phyloP scores from a whole-genome alignment of 495 filamentous ascomycete species.

The Penicillium ochrochloron region DNA sequence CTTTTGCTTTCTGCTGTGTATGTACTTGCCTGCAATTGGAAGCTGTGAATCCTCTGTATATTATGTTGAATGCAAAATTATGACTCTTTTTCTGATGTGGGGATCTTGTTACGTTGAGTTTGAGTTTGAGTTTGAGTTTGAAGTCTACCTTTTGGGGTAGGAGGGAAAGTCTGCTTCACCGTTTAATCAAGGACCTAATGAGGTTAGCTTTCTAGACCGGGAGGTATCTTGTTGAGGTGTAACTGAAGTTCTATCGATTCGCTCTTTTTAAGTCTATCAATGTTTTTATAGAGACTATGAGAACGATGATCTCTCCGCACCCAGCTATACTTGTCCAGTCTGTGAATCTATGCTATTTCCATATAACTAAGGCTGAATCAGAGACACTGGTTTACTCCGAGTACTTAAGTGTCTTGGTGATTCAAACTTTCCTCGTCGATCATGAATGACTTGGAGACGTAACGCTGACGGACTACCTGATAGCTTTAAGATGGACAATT shows the following conservation, averaged over 20 bases:
- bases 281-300: background rate
- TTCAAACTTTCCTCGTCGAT: background rate
- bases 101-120: background rate
- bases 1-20: constrained; percentile 17
- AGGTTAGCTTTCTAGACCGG: background rate
- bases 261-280: background rate
- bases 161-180: background rate
- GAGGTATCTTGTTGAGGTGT: too few species aligned
- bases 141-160: background rate
- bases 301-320: background rate
- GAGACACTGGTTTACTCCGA: background rate
- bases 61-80: background rate
- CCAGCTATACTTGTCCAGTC: too few species aligned
- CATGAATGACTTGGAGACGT: background rate
- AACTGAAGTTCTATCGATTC: background rate
- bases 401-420: background rate
- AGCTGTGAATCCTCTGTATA: constrained; percentile 7
- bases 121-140: background rate
- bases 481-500: background rate
- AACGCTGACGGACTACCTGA: background rate
- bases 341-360: background rate
- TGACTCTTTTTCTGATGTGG: background rate
- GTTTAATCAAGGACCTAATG: background rate
- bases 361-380: background rate
- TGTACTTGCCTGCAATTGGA: constrained; percentile 20